phyloP scores from a whole-genome alignment of 225 moss, liverwort and hornwort species.

The Ulota crispa region DNA sequence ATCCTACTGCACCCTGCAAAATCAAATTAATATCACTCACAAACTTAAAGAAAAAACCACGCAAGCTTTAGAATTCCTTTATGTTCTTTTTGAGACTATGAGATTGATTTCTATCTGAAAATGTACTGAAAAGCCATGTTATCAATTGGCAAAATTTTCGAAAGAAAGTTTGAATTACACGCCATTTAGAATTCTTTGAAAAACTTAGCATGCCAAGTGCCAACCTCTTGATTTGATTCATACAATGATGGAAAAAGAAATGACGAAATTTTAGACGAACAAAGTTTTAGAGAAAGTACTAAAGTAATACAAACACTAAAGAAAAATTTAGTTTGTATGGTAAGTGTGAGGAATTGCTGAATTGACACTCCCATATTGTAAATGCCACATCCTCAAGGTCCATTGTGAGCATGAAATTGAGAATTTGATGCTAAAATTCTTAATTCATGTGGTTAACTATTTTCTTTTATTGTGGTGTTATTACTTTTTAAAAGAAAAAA shows the following conservation, averaged over 20 bases:
- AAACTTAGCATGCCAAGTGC: background rate
- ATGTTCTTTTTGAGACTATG: background rate
- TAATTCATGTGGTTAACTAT: too few relatives aligned
- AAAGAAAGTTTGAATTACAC: background rate
- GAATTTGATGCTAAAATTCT: too few relatives aligned
- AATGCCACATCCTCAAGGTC: too few relatives aligned
- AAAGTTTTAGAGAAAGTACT: background rate
- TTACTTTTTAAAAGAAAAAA: too few relatives aligned
- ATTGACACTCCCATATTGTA: too few relatives aligned
- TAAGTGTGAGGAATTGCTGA: background rate
- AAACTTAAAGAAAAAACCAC: background rate
- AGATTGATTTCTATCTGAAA: background rate
- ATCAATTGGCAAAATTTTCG: background rate
- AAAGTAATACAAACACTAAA: background rate
- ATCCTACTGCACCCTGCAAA: constrained; percentile 85
- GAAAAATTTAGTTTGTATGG: background rate
- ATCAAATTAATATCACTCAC: background rate
- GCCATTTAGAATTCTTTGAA: background rate
- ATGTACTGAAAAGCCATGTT: background rate
- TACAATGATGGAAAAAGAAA: background rate
- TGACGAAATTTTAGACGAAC: background rate
- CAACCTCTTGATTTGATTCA: background rate
- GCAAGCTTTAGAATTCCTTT: background rate
- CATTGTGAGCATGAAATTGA: too few relatives aligned
- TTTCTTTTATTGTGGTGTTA: too few relatives aligned